Evolutionary conservation across 1,284 basidiomycete species (phyloP).

Genomic region (Afroboletus lepidellus): DNA sequence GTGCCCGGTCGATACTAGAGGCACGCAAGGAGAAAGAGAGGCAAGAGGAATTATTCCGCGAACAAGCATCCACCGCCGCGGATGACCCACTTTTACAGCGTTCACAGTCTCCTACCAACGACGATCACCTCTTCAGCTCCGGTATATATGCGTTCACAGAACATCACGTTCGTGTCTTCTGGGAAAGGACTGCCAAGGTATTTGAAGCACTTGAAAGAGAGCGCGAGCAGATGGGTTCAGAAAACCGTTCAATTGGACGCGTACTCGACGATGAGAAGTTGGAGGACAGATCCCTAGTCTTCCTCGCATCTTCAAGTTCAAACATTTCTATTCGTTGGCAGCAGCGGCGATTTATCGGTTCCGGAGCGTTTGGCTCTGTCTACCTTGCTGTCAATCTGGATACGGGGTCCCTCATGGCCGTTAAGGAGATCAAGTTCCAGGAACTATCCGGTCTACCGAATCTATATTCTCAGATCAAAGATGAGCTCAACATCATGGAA

Average conservation of each 20-base stretch:
- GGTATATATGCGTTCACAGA: conserved; percentile 50
- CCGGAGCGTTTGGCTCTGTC: conserved; percentile 97
- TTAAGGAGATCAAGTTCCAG: conserved; percentile 99
- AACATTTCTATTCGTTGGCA: conserved; percentile 99
- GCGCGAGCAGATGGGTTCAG: conserved; percentile 59
- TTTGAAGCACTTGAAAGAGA: conserved; percentile 64
- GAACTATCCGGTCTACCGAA: conserved; percentile 83
- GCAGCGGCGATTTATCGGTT: conserved; percentile 96
- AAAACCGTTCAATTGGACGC: conserved; percentile 79
- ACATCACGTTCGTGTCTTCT: conserved; percentile 66
- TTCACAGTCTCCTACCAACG: conserved; percentile 34
- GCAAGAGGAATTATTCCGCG: conserved; percentile 68
- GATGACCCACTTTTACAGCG: conserved; percentile 49
- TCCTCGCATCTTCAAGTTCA: conserved; percentile 88
- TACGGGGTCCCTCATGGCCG: conserved; percentile 96
- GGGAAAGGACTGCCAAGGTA: conserved; percentile 64
- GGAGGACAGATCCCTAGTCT: conserved; percentile 89
- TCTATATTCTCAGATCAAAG: conserved; percentile 91
- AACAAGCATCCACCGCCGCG: conserved; percentile 51
- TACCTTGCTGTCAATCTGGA: conserved; percentile 98
- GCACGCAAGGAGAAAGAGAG: conserved; percentile 89
- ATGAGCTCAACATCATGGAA: conserved; percentile 98
- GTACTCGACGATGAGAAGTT: conserved; percentile 89
- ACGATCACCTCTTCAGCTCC: conserved; percentile 38
- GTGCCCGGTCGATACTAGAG: conserved; percentile 85